Percentiles rank a stretch among this genome's conserved stretches.
These are phyloP conservation scores for Collybia mongolica DNA, from an alignment of 768 basidiomycete genomes.

Conservation along the genomic window DNA sequence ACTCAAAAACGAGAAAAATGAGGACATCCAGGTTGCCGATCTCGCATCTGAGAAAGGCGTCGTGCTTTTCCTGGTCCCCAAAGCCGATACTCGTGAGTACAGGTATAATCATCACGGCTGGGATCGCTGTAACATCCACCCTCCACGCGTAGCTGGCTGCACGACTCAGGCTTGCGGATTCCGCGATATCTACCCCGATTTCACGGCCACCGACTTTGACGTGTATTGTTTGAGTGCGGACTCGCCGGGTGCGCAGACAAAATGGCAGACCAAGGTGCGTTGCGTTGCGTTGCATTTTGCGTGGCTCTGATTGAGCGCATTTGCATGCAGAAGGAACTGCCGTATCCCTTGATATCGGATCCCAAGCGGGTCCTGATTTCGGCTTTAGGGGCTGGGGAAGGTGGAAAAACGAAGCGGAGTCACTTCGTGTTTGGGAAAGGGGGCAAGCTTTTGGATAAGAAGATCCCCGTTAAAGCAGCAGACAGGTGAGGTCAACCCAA, in stretches of 20 bases:
- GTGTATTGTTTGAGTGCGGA: slow-evolving; percentile 89
- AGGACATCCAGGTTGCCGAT: slow-evolving; percentile 67
- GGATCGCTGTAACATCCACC: background rate
- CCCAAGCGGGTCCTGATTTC: slow-evolving; percentile 78
- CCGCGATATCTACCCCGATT: slow-evolving; percentile 80
- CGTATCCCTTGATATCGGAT: slow-evolving; percentile 86
- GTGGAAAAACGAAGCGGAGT: slow-evolving; percentile 84
- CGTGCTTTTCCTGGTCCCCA: slow-evolving; percentile 81
- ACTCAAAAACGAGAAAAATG: slow-evolving; percentile 83
- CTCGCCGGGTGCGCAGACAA: slow-evolving; percentile 66
- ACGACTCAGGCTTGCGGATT: slow-evolving; percentile 93
- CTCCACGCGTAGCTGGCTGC: slow-evolving; percentile 65
- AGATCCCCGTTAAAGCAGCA: slow-evolving; percentile 80
- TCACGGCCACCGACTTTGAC: slow-evolving; percentile 62
- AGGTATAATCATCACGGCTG: background rate
- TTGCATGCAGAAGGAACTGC: slow-evolving; percentile 66
- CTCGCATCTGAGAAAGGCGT: slow-evolving; percentile 71
- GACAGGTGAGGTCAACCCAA: slow-evolving; percentile 65
- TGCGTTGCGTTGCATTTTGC: no score
- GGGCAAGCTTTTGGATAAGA: slow-evolving; percentile 84
- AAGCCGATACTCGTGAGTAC: slow-evolving; percentile 77
- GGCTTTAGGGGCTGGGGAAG: slow-evolving; percentile 77
- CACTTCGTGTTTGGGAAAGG: slow-evolving; percentile 94
- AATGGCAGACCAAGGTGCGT: slow-evolving; percentile 84
- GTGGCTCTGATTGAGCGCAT: background rate